Conservation (phyloP, 2,329 filamentous ascomycete species). For the Didymosphaeria variabile region DNA sequence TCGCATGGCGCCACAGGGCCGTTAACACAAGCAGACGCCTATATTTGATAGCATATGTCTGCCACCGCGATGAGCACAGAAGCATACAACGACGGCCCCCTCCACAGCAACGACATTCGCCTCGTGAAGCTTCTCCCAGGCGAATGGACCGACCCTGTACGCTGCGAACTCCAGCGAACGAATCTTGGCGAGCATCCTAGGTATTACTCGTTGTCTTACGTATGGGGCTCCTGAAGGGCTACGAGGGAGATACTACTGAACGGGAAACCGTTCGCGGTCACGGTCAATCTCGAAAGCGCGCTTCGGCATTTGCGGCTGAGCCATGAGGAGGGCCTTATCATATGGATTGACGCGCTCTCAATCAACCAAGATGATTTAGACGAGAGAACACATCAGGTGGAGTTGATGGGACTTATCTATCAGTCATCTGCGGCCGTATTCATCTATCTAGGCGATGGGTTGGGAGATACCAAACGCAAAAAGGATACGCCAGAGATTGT, state of each 20-base stretch:
- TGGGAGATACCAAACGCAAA: neutral
- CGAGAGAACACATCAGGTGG: conserved; percentile 28
- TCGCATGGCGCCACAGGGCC: neutral
- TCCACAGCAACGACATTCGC: conserved; percentile 17
- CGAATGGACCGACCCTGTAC: conserved; percentile 21
- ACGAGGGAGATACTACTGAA: conserved; percentile 15
- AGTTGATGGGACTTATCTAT: conserved; percentile 30
- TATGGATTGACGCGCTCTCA: conserved; percentile 34
- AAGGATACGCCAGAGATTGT: neutral
- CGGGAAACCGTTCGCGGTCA: conserved; percentile 15
- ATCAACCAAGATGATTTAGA: conserved; percentile 28
- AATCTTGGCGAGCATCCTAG: conserved; percentile 5
- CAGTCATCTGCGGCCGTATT: conserved; percentile 18
- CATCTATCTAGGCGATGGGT: conserved; percentile 25
- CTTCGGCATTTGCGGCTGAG: conserved; percentile 21
- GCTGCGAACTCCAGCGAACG: conserved; percentile 18
- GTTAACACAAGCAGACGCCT: neutral
- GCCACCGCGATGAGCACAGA: neutral
- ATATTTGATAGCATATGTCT: neutral
- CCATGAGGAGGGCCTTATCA: conserved; percentile 8
- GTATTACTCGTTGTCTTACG: conserved; percentile 27
- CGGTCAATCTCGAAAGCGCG: conserved; percentile 26
- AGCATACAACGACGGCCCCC: neutral
- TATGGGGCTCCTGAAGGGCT: conserved; percentile 21
- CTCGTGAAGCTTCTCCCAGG: conserved; percentile 21